A percentile compares a stretch with the other conserved stretches of the same genome.
Evolutionary conservation across 2,329 filamentous ascomycete genomes (phyloP).

Genomic region (Gaeumannomyces sp.): DNA sequence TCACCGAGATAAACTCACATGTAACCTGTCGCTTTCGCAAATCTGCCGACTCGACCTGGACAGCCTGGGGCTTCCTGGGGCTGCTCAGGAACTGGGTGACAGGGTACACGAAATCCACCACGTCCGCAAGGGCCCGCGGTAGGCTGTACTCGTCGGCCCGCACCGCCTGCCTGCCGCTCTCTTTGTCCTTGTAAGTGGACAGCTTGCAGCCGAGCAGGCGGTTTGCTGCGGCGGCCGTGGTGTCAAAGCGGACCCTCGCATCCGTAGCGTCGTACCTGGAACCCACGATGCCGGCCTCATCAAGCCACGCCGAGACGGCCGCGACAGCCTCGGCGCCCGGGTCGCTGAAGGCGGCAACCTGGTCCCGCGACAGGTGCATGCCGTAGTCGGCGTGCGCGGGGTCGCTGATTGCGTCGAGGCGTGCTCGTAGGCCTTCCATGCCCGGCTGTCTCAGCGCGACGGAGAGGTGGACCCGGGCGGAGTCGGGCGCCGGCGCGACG

Average conservation of each 20-base stretch:
- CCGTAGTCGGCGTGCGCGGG: constrained; percentile 47
- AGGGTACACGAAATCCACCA: constrained; percentile 58
- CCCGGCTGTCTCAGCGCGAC: constrained; percentile 4
- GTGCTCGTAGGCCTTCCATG: neutral
- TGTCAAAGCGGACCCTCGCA: constrained; percentile 43
- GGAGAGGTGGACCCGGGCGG: neutral
- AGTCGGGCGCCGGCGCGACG: neutral
- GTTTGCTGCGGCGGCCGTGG: constrained; percentile 45
- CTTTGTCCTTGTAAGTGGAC: constrained; percentile 44
- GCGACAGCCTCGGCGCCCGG: constrained; percentile 41
- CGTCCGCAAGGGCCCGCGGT: constrained; percentile 44
- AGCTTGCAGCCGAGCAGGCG: constrained; percentile 52
- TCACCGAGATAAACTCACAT: too few relatives aligned
- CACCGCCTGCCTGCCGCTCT: constrained; percentile 35
- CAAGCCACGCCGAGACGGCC: constrained; percentile 50
- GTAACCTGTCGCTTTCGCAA: neutral
- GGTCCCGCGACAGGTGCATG: constrained; percentile 51
- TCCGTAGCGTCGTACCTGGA: too few relatives aligned
- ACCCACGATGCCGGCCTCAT: constrained; percentile 15
- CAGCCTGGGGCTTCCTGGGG: constrained; percentile 21
- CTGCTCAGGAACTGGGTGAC: constrained; percentile 53
- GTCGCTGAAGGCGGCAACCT: constrained; percentile 48
- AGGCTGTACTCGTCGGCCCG: constrained; percentile 56
- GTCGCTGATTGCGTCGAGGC: constrained; percentile 6
- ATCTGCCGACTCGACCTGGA: constrained; percentile 12